Conservation (phyloP, 768 basidiomycete genomes). For the Tricholoma sp. region DNA sequence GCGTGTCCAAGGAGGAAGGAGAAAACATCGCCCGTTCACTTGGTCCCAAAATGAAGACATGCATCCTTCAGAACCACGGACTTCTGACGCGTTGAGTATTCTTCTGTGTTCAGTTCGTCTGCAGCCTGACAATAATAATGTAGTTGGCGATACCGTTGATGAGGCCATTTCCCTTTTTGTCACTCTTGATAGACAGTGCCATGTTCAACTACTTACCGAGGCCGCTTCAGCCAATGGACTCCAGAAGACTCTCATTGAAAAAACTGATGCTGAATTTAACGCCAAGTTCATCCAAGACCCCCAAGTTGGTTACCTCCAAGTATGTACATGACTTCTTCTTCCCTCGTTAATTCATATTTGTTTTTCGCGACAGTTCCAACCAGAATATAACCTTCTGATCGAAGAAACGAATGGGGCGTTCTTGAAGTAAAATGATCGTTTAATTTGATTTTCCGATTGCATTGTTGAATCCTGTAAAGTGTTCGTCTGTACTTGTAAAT, state of each 20-base stretch:
- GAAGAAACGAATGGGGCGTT: slow-evolving; percentile 25
- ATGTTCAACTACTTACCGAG: slow-evolving; percentile 41
- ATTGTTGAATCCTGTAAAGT: too few species aligned
- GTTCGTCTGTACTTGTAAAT: too few species aligned
- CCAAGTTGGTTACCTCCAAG: slow-evolving; percentile 14
- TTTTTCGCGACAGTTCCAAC: slow-evolving; percentile 18
- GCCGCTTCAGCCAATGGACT: slow-evolving; percentile 29
- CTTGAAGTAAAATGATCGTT: slow-evolving; percentile 12
- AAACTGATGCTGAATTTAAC: slow-evolving; percentile 21
- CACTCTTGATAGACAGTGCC: slow-evolving; percentile 40
- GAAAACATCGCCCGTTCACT: slow-evolving; percentile 38
- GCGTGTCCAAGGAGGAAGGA: slow-evolving; percentile 41
- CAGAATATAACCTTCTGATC: slow-evolving; percentile 20
- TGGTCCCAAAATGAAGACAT: slow-evolving; percentile 34
- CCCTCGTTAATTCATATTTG: neutral
- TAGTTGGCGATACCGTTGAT: slow-evolving; percentile 37
- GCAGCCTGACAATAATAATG: neutral
- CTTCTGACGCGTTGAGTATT: slow-evolving; percentile 21
- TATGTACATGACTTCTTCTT: slow-evolving; percentile 2
- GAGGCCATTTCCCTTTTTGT: slow-evolving; percentile 38
- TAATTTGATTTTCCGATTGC: too few species aligned
- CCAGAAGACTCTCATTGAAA: slow-evolving; percentile 18
- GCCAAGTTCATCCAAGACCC: slow-evolving; percentile 18
- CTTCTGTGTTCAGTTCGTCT: neutral
- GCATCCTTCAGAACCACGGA: slow-evolving; percentile 41